These are phyloP conservation scores for Metarhizium humberi DNA, from an alignment of 2,329 filamentous ascomycete genomes.

Conservation along the genomic window DNA sequence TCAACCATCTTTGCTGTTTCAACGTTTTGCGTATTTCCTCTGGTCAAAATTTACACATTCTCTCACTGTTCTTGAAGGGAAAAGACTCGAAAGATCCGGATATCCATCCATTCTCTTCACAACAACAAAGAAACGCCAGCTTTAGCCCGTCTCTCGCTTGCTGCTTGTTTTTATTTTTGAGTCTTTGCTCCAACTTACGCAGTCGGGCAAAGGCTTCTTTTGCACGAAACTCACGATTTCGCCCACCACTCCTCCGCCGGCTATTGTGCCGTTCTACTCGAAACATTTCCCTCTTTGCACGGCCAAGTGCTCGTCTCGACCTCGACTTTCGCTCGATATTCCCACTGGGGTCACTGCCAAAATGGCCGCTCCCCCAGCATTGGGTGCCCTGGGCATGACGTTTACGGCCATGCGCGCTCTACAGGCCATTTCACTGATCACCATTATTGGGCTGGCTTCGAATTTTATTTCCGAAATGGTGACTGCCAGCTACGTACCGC, in stretches of 20 bases:
- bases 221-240: slow-evolving; percentile 20
- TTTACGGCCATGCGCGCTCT: slow-evolving; percentile 67
- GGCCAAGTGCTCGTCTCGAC: slow-evolving; percentile 25
- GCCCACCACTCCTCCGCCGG: slow-evolving; percentile 18
- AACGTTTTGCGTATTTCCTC: slow-evolving; percentile 9
- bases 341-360: slow-evolving; percentile 19
- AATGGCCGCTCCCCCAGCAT: slow-evolving; percentile 40
- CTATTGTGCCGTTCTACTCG: slow-evolving; percentile 29
- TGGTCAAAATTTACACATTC: background rate
- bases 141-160: slow-evolving; percentile 6
- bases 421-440: slow-evolving; percentile 62
- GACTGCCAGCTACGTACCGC: slow-evolving; percentile 52
- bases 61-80: background rate
- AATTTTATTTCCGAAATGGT: slow-evolving; percentile 78
- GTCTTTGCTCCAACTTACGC: slow-evolving; percentile 1
- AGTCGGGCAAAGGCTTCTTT: background rate
- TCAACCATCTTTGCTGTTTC: slow-evolving; percentile 12
- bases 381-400: slow-evolving; percentile 67
- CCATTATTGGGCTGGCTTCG: slow-evolving; percentile 69
- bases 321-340: slow-evolving; percentile 34
- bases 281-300: slow-evolving; percentile 33
- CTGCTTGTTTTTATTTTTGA: background rate
- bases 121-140: slow-evolving; percentile 1
- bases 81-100: background rate
- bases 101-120: slow-evolving; percentile 5